These are phyloP conservation scores for Termitomyces heimii DNA, from an alignment of 768 basidiomycete genomes.

Conservation along the genomic window DNA sequence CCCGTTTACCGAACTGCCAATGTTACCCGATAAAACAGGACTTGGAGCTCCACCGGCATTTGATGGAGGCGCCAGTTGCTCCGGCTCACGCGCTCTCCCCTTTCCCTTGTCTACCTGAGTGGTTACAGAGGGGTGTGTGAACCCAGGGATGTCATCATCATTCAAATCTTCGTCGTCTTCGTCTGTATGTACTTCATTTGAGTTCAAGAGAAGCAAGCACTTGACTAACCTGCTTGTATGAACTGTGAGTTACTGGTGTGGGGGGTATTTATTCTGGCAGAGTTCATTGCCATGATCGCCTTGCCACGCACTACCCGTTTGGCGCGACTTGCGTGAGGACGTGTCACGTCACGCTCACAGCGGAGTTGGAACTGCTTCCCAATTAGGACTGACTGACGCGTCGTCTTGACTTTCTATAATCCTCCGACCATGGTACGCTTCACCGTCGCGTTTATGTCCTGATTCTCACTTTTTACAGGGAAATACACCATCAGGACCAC, in stretches of 20 bases:
- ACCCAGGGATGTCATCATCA: constrained; percentile 77
- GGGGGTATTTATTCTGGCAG: constrained; percentile 36
- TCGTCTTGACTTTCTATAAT: constrained; percentile 20
- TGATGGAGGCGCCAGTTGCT: constrained; percentile 42
- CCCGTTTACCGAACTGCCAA: constrained; percentile 45
- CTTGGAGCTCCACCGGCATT: constrained; percentile 24
- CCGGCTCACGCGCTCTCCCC: constrained; percentile 51
- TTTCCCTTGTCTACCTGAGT: constrained; percentile 69
- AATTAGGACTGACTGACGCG: constrained; percentile 46
- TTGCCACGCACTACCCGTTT: constrained; percentile 21
- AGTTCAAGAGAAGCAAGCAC: background rate
- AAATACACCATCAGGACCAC: constrained; percentile 63
- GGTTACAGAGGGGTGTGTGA: constrained; percentile 57
- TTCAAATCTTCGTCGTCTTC: constrained; percentile 83
- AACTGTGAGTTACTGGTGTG: constrained; percentile 65
- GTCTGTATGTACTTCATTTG: constrained; percentile 31
- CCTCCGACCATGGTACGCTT: constrained; percentile 17
- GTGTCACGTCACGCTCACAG: constrained; percentile 21
- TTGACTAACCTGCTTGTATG: constrained; percentile 66
- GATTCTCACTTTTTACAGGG: constrained; percentile 38
- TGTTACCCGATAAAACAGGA: constrained; percentile 61
- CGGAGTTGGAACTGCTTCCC: constrained; percentile 25
- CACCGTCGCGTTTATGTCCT: background rate
- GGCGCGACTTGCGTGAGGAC: constrained; percentile 3
- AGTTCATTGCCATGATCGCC: constrained; percentile 27